These are phyloP conservation scores for Arthrobotrys conoides DNA, from an alignment of 2,329 filamentous ascomycete genomes.

Conservation along the genomic window DNA sequence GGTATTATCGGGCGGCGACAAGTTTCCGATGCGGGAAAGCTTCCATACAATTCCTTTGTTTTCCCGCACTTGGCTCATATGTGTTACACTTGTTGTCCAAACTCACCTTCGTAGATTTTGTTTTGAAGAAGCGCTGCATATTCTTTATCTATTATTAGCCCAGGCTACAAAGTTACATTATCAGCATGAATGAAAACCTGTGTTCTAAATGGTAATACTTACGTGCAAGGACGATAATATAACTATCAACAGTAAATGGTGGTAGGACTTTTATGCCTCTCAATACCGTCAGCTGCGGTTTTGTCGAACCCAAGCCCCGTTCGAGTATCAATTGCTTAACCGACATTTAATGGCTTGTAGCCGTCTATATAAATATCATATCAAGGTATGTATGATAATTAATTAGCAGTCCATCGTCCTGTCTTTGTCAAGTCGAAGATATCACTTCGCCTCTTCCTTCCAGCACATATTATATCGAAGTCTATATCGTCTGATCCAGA, in stretches of 20 bases:
- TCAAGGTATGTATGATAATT: too few relatives aligned
- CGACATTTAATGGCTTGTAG: not conserved
- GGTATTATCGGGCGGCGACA: not conserved
- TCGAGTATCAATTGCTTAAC: not conserved
- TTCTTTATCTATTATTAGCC: not conserved
- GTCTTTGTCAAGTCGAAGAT: too few relatives aligned
- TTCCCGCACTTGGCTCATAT: not conserved
- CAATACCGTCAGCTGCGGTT: not conserved
- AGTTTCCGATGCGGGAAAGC: not conserved
- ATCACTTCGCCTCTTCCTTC: too few relatives aligned
- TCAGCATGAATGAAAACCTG: not conserved
- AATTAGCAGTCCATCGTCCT: too few relatives aligned
- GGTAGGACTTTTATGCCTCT: not conserved
- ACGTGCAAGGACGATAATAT: too few relatives aligned
- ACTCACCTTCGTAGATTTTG: not conserved
- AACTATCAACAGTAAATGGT: too few relatives aligned
- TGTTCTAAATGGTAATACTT: not conserved
- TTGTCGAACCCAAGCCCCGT: not conserved
- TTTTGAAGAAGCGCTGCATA: not conserved
- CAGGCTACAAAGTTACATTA: not conserved
- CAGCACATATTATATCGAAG: too few relatives aligned
- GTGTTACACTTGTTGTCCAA: not conserved
- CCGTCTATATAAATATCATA: not conserved
- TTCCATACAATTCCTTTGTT: too few relatives aligned
- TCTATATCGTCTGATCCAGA: not conserved